A percentile compares a stretch with the other conserved stretches of the same genome.
These are phyloP conservation scores for Apiosordaria backusii DNA, from an alignment of 495 filamentous ascomycete genomes.

Conservation along the genomic window DNA sequence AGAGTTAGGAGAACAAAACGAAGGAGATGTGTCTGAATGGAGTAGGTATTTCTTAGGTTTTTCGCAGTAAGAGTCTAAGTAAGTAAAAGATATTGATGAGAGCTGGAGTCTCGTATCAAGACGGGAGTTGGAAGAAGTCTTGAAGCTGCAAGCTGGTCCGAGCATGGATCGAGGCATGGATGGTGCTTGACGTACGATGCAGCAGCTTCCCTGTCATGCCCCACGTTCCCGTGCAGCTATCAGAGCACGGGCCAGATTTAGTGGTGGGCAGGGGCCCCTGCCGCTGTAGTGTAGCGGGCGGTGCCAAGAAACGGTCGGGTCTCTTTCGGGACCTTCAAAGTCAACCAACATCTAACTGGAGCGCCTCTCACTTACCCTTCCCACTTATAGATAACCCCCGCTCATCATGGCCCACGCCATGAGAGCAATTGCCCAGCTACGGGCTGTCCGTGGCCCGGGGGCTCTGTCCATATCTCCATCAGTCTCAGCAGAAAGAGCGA, in stretches of 20 bases:
- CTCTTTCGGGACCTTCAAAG: not conserved
- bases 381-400: not conserved
- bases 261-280: not conserved
- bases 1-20: not conserved
- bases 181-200: slow-evolving; percentile 2
- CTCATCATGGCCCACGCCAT: not conserved
- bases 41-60: not conserved
- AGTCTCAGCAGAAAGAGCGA: too few relatives aligned
- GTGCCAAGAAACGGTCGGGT: slow-evolving; percentile 2
- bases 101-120: not conserved
- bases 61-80: not conserved
- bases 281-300: not conserved
- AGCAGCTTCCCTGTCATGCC: slow-evolving; percentile 4
- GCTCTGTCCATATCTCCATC: not conserved
- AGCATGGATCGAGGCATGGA: slow-evolving; percentile 1
- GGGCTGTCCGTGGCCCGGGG: not conserved
- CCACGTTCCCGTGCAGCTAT: not conserved
- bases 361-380: not conserved
- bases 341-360: not conserved
- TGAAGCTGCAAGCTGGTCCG: slow-evolving; percentile 13
- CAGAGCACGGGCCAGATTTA: slow-evolving; percentile 5
- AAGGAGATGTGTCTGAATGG: not conserved
- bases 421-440: slow-evolving; percentile 2
- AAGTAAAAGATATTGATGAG: not conserved
- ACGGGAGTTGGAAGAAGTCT: not conserved